A percentile compares a stretch with the other conserved stretches of the same genome.
Conservation (phyloP, 2,329 filamentous ascomycete species). For the Penicillium brasilianum region DNA sequence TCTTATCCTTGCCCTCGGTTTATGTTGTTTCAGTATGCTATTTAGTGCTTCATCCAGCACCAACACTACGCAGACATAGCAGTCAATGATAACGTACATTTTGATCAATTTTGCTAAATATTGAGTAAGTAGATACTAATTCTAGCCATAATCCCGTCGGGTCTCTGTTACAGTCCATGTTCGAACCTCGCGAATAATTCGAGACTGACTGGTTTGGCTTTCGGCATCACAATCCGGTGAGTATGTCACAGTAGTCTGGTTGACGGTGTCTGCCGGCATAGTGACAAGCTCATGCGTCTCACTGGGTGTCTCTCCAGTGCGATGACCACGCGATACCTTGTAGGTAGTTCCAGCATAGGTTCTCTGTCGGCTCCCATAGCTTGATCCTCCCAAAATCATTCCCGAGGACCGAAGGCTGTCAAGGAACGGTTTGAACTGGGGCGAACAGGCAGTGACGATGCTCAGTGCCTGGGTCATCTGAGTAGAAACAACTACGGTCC, state of each 20-base stretch:
- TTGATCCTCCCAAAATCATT: slow-evolving; percentile 31
- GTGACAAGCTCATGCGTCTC: slow-evolving; percentile 24
- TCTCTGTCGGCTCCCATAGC: slow-evolving; percentile 23
- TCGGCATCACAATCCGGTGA: slow-evolving; percentile 29
- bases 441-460: slow-evolving; percentile 37
- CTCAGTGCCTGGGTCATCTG: slow-evolving; percentile 32
- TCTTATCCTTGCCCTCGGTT: background rate
- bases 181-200: slow-evolving; percentile 35
- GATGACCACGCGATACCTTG: slow-evolving; percentile 14
- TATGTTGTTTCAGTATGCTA: background rate
- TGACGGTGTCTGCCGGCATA: slow-evolving; percentile 14
- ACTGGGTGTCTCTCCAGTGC: slow-evolving; percentile 13
- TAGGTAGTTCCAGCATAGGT: slow-evolving; percentile 21
- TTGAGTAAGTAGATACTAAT: background rate
- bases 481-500: slow-evolving; percentile 26
- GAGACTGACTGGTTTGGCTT: slow-evolving; percentile 34
- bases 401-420: slow-evolving; percentile 37
- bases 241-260: slow-evolving; percentile 23
- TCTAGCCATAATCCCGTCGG: background rate
- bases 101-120: background rate
- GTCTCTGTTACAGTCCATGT: slow-evolving; percentile 32
- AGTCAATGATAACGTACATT: background rate
- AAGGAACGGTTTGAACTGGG: slow-evolving; percentile 41
- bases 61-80: background rate
- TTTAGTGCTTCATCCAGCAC: background rate